These are phyloP conservation scores for Prunus kanzakura DNA, from an alignment of 306 rosid species.

Conservation along the genomic window DNA sequence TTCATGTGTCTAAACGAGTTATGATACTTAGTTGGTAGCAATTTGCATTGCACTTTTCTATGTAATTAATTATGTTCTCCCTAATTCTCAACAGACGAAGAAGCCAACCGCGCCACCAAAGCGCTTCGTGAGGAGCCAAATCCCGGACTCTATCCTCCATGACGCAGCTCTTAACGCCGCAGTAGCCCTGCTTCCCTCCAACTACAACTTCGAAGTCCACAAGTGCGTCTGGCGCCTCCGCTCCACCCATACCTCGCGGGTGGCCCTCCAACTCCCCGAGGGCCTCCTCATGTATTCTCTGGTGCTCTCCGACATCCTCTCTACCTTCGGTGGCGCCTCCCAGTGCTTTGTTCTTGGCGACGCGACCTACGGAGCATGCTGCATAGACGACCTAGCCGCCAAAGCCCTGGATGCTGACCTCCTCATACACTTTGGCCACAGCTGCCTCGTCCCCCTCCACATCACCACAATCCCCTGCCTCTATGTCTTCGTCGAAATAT, in stretches of 20 bases:
- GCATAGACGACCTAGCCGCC: slow-evolving; percentile 79
- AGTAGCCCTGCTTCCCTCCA: slow-evolving; percentile 42
- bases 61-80: neutral
- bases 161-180: slow-evolving; percentile 47
- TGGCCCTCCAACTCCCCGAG: slow-evolving; percentile 84
- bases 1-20: neutral
- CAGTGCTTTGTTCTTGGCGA: slow-evolving; percentile 73
- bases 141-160: slow-evolving; percentile 46
- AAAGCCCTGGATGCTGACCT: slow-evolving; percentile 64
- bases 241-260: slow-evolving; percentile 57
- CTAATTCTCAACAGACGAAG: neutral
- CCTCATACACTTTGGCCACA: slow-evolving; percentile 80
- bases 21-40: no score
- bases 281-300: slow-evolving; percentile 95
- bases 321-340: slow-evolving; percentile 58
- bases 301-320: slow-evolving; percentile 72
- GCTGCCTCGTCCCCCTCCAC: slow-evolving; percentile 89
- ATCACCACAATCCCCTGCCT: slow-evolving; percentile 79
- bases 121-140: slow-evolving; percentile 48
- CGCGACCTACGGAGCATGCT: slow-evolving; percentile 85
- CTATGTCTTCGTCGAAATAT: slow-evolving; percentile 84
- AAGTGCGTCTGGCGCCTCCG: slow-evolving; percentile 77
- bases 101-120: slow-evolving; percentile 35
- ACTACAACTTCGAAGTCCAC: slow-evolving; percentile 90
- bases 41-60: neutral